A percentile compares a stretch with the other conserved stretches of the same genome.
These are phyloP conservation scores for Monosporascus sp. DNA, from an alignment of 2,329 filamentous ascomycete species.

Conservation along the genomic window DNA sequence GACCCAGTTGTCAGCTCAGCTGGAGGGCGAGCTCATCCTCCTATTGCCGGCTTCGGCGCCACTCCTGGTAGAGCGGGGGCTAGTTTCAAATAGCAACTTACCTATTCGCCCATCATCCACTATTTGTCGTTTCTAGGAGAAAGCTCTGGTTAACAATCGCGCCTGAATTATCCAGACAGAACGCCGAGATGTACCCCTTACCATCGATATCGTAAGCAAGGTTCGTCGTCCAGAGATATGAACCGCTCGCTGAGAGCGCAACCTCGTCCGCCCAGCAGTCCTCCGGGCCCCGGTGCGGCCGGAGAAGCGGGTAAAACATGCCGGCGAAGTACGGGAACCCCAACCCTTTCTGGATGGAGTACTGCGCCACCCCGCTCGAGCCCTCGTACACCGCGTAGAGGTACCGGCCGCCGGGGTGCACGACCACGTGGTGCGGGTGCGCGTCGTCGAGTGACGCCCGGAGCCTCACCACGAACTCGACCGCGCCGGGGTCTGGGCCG, in stretches of 20 bases:
- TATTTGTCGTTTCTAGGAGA: constrained; percentile 24
- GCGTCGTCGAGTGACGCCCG: constrained; percentile 12
- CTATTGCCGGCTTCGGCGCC: not conserved
- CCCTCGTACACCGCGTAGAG: constrained; percentile 23
- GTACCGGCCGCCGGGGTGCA: constrained; percentile 19
- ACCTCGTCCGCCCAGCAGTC: constrained; percentile 30
- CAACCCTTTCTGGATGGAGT: constrained; percentile 7
- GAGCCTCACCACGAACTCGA: constrained; percentile 7
- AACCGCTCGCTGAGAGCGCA: constrained; percentile 19
- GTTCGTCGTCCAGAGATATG: constrained; percentile 28
- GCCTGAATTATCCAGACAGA: constrained; percentile 22
- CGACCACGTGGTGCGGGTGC: constrained; percentile 22
- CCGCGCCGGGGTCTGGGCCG: constrained; percentile 10
- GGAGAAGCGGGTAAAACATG: constrained; percentile 18
- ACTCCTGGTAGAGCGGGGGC: not conserved
- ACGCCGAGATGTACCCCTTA: constrained; percentile 30
- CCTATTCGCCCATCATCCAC: constrained; percentile 31
- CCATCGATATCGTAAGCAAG: constrained; percentile 9
- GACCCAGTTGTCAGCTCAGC: not conserved
- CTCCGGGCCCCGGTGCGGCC: constrained; percentile 9
- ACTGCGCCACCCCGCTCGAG: constrained; percentile 18
- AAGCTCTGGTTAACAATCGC: constrained; percentile 26
- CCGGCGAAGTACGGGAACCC: constrained; percentile 7
- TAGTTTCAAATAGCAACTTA: not conserved
- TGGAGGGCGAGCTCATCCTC: not conserved